Conservation (phyloP, 192 early-diverging fungal genomes). For the Backusella australiensis region DNA sequence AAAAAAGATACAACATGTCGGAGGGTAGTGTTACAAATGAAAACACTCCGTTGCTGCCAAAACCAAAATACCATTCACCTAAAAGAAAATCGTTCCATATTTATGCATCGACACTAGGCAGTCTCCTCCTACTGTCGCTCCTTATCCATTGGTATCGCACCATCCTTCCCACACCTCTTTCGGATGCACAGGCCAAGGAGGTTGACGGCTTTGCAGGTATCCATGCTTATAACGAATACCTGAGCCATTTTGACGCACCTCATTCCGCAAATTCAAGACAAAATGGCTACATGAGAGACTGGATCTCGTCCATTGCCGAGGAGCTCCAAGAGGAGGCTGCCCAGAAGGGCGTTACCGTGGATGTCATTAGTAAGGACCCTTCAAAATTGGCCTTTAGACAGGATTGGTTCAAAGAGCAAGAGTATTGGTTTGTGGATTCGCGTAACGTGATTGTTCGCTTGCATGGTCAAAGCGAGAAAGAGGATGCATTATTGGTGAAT, state of each 20-base stretch:
- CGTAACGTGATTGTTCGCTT: conserved; percentile 19
- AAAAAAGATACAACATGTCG: neutral
- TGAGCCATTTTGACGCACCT: conserved; percentile 20
- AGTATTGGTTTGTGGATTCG: conserved; percentile 20
- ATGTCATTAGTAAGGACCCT: conserved; percentile 19
- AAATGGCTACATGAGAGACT: conserved; percentile 8
- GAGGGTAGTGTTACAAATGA: neutral
- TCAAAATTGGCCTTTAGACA: neutral
- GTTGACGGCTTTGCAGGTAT: conserved; percentile 27
- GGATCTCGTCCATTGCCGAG: conserved; percentile 5
- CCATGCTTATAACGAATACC: conserved; percentile 32
- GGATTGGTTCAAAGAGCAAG: neutral
- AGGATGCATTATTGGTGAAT: conserved; percentile 55
- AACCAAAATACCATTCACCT: neutral
- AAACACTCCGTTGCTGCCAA: neutral
- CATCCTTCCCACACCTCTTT: conserved; percentile 4
- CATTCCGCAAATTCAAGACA: conserved; percentile 20
- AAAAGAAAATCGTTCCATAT: neutral
- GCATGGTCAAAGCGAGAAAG: conserved; percentile 21
- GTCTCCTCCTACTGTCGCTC: neutral
- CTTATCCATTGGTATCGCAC: conserved; percentile 4
- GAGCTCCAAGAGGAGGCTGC: conserved; percentile 11
- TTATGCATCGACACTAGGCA: neutral
- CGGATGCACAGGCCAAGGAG: conserved; percentile 14
- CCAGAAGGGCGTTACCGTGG: neutral